Evolutionary conservation across 2,329 filamentous ascomycete species (phyloP), one percentile per base, ranked within the genome.

Genomic region (Trichoderma sp.): DNA sequence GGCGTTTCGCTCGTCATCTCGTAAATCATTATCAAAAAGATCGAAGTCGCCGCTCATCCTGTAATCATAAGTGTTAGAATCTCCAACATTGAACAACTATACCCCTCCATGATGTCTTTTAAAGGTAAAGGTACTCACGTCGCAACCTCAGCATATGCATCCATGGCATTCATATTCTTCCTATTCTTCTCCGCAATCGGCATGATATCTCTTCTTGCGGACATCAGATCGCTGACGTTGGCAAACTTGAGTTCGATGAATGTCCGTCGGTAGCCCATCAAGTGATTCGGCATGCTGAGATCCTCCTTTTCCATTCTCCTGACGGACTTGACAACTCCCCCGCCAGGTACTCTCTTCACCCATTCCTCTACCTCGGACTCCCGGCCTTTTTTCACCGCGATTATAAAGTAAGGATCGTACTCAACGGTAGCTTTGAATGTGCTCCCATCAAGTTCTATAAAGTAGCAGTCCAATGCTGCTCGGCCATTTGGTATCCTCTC

Each of bases 321-420:
- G 53, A 97, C 85, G 61, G 83, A 85, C 83, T 96, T 97, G 61
- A 98, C 87, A 14, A 94, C 84, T 2, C 94, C 95, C 72, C 93
- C 96, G 71, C 88, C 89, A 7, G 88, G 85, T 81, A 96, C 82
- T 80, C 91, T 81, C 89, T 92, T 86, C 72, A 93, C 88, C 93
- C 94, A 99, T 82, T 99, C 96, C 79, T 99, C 96, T 2, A 97
- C 96, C 80, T 99, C 96, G 63, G 89, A 87, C 82, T 99, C 96
- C 75, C 89, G 90, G 8, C 94, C 93, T 76, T 91, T 92, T 80
- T 94, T 96, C 64, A 94, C 92, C 0, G 94, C 95, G 65, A 99
- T 89, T 70, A 99, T 82, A 75, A 99, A 97, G 83, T 99, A 99
- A 0, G 96, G 96, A 75, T 98, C 94, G 79, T 97, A 98, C 82